Evolutionary conservation across 2,329 filamentous ascomycete species (phyloP), one percentile per base, ranked within the genome.

Genomic region (Phoma sp.): DNA sequence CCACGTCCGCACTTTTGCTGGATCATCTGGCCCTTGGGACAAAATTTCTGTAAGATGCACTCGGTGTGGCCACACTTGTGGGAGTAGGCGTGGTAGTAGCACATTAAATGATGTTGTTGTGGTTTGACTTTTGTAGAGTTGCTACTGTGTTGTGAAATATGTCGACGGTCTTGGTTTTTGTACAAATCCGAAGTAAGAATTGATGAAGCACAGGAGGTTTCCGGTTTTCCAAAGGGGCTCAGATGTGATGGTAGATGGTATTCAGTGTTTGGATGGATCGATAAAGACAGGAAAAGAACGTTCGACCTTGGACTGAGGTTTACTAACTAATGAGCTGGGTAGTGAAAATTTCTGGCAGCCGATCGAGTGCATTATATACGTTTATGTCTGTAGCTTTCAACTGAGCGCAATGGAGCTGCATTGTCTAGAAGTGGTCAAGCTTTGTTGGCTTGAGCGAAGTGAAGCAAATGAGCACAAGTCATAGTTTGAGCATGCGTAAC

Each of bases 41-140:
- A 74, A 21, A 70, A 57, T 41, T 69, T 61, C 31, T 68, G 65
- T 49, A 74, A 66, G 10, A 73, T 53, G 62, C 72, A 78, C 51
- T 72, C 68, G 15, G 76, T 78, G 63, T 81, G 78, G 39, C 78
- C 78, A 64, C 78, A 81, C 13, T 68, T 65, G 68, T 80, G 74
- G 3, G 69, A 73, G 70, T 81, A 78, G 43, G 78, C 78, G 66
- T 80, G 79, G 68, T 79, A 80, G 65, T 74, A 77, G 70, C 78
- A 80, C 78, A 80, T 81, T 63, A 50, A 46, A 37, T 15, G 29
- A 22, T 29, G 3, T 36, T 19, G 25, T 29, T 15, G 13, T 22
- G 8, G n/a, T 10, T 6, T 17, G 1, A 10, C 4, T 19, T 12
- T 8, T 4, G 15, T 17, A 6, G n/a, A 3, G 5, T 35, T 33